Percentiles rank a stretch among this genome's conserved stretches.
Evolutionary conservation across 257 asterid genomes (phyloP).

Genomic region (Lantana camara): DNA sequence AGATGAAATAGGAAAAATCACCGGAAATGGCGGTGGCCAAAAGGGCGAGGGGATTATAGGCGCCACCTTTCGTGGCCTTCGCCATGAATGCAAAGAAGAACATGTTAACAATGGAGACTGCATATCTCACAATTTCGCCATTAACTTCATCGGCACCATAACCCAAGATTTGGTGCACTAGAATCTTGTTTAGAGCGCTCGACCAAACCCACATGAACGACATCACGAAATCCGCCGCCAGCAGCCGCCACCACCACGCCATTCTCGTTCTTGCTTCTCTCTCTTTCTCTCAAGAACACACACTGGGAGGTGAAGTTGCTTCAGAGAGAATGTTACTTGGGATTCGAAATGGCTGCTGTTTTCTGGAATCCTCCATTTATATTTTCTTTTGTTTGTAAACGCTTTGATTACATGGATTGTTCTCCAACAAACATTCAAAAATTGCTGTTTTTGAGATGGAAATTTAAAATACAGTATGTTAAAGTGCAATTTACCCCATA

Average conservation of each 20-base stretch:
- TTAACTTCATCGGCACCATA: conserved; percentile 45
- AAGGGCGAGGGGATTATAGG: conserved; percentile 74
- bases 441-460: no score
- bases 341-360: conserved; percentile 6
- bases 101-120: conserved; percentile 51
- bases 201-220: conserved; percentile 89
- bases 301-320: neutral
- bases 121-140: conserved; percentile 56
- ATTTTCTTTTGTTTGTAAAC: neutral
- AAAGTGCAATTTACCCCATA: no score
- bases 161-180: conserved; percentile 51
- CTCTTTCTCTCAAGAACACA: conserved; percentile 3
- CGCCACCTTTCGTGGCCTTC: conserved; percentile 57
- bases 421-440: no score
- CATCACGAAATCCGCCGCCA: conserved; percentile 58
- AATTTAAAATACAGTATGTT: no score
- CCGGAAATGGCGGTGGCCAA: conserved; percentile 65
- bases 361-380: conserved; percentile 32
- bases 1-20: conserved; percentile 39
- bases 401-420: no score
- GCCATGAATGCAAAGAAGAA: conserved; percentile 58
- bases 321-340: neutral
- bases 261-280: conserved; percentile 3
- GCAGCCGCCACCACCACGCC: conserved; percentile 44
- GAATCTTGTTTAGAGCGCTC: conserved; percentile 60